A percentile compares a stretch with the other conserved stretches of the same genome.
phyloP scores from a whole-genome alignment of 441 rosid species.

The Erodium texanum region DNA sequence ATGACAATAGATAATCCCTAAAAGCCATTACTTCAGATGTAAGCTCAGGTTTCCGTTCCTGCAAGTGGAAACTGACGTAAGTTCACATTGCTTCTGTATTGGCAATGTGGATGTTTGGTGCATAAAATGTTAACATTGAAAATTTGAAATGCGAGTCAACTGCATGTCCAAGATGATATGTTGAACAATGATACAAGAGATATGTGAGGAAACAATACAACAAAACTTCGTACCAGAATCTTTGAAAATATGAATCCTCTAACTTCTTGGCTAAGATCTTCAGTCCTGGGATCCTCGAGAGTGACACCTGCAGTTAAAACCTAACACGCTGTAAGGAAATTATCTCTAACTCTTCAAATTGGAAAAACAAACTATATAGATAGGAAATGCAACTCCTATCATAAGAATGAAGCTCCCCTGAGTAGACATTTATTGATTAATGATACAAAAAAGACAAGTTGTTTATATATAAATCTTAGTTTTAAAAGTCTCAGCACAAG shows the following conservation, averaged over 20 bases:
- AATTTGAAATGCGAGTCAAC: too few relatives aligned
- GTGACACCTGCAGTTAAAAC: slow-evolving; percentile 74
- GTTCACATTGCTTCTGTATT: slow-evolving; percentile 16
- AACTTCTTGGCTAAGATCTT: slow-evolving; percentile 99
- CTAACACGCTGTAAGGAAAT: slow-evolving; percentile 17
- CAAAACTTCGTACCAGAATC: slow-evolving; percentile 59
- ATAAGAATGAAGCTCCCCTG: not conserved
- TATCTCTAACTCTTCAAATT: not conserved
- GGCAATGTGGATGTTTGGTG: slow-evolving; percentile 12
- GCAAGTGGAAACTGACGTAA: slow-evolving; percentile 19
- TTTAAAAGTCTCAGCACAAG: slow-evolving; percentile 7
- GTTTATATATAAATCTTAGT: not conserved
- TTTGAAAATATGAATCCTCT: slow-evolving; percentile 96
- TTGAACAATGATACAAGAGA: not conserved
- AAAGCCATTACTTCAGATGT: slow-evolving; percentile 88
- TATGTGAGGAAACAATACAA: slow-evolving; percentile 12
- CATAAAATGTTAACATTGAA: too few relatives aligned
- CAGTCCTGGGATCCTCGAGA: slow-evolving; percentile 92
- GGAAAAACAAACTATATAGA: not conserved
- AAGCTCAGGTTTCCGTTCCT: slow-evolving; percentile 95
- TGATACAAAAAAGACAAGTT: not conserved
- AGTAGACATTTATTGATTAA: not conserved
- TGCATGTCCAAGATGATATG: not conserved
- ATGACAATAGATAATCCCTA: slow-evolving; percentile 84
- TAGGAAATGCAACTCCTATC: not conserved